phyloP scores from a whole-genome alignment of 768 basidiomycete genomes.

The Hypholoma fasciculare region DNA sequence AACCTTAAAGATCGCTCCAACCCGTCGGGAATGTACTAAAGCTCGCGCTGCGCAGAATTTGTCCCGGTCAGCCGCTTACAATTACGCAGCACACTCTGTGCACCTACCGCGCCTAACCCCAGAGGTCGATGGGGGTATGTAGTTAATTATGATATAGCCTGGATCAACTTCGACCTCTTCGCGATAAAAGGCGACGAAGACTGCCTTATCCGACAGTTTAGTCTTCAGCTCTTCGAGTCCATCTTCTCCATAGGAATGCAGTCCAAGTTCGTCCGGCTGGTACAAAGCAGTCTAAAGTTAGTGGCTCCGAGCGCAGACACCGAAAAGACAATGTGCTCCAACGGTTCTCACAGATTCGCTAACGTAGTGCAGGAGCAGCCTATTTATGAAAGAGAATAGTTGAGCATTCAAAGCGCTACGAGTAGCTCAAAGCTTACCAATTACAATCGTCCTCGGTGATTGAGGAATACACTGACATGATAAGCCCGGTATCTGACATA shows the following conservation, averaged over 20 bases:
- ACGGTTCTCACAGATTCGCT: conserved; percentile 23
- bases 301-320: background rate
- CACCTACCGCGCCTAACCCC: conserved; percentile 29
- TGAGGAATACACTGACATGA: conserved; percentile 30
- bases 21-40: conserved; percentile 47
- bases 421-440: conserved; percentile 20
- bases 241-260: conserved; percentile 39
- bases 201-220: conserved; percentile 37
- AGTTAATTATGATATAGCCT: conserved; percentile 44
- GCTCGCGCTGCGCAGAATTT: conserved; percentile 35
- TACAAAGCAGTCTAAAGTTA: conserved; percentile 9
- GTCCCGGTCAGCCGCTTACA: conserved; percentile 1
- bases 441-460: conserved; percentile 24
- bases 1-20: conserved; percentile 48
- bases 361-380: conserved; percentile 27
- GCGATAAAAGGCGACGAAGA: conserved; percentile 48
- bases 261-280: conserved; percentile 38
- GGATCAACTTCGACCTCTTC: conserved; percentile 36
- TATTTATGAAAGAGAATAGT: conserved; percentile 5
- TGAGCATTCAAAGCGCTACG: background rate
- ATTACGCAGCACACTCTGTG: background rate
- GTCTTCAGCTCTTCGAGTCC: conserved; percentile 49
- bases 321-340: background rate
- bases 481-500: conserved; percentile 24
- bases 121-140: conserved; percentile 41